Evolutionary conservation across 2,329 filamentous ascomycete species (phyloP), one percentile per base, ranked within the genome.

Genomic region (Monosporascus cannonballus): DNA sequence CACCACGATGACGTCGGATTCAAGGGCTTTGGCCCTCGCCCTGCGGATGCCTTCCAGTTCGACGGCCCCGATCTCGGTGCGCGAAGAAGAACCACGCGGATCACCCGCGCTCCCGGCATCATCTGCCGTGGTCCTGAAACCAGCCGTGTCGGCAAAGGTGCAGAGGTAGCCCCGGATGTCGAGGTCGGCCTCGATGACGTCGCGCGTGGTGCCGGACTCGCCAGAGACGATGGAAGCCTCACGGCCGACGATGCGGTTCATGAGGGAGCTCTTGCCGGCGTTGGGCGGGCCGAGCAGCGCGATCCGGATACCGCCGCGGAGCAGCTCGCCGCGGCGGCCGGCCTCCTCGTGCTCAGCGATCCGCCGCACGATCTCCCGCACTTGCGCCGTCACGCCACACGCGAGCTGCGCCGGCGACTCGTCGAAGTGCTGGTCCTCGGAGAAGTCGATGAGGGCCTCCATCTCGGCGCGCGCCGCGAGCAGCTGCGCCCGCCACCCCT

Each of bases 371-470:
- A 97, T 80, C 1, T 64, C 68, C 1, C 69, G 65, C 2, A 96
- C 81, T 64, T 91, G 84, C 0, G 59, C 60, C 1, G 83, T 79
- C 30, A 96, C 89, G 48, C 85, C 90, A 1, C 66, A 68, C 45
- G 95, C 78, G 22, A 97, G 76, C 51, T 88, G 80, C 0, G 78
- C 73, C 1, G 90, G 88, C 3, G 89, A 86, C 69, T 96, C 91
- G 61, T 97, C 92, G 64, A 99, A 96, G 72, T 97, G 89, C 71
- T 99, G 93, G 64, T 97, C 94, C 68, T 99, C 94, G 1, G 90
- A 88, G 67, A 99, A 99, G 70, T 99, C 94, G 56, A 99, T 97
- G 60, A 99, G 73, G 0, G 94, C 94, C 71, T 99, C 94, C 39
- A 99, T 78, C 71, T 97, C 92, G 9, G 90, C 94, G 2, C 94